Percentiles rank a stretch among this genome's conserved stretches.
Conservation (phyloP, 805 yeast genomes). For the Schizosaccharomyces lindneri region DNA sequence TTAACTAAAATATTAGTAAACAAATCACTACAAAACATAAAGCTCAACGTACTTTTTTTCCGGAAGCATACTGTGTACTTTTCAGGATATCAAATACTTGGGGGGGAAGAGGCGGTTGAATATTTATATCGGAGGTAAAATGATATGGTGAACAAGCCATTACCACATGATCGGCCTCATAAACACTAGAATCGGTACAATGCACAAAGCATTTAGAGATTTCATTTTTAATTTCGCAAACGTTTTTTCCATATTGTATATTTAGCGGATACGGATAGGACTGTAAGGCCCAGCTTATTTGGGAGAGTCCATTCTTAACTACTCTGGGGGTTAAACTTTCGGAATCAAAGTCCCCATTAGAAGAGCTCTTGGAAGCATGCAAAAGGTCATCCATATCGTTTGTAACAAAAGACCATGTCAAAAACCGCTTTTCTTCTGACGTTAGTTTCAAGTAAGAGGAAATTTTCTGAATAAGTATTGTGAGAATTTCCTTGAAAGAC, state of each 20-base stretch:
- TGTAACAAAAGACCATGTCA: neutral
- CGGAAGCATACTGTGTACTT: neutral
- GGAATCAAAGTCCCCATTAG: neutral
- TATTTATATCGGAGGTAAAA: neutral
- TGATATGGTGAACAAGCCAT: neutral
- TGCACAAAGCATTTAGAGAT: neutral
- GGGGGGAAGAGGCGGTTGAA: neutral
- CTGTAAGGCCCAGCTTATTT: neutral
- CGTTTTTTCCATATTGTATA: neutral
- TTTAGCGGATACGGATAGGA: neutral
- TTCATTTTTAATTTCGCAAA: neutral
- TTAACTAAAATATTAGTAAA: neutral
- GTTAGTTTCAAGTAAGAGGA: neutral
- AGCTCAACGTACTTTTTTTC: neutral
- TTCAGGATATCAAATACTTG: neutral
- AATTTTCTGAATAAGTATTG: neutral
- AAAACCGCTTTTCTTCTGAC: neutral
- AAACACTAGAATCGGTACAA: neutral
- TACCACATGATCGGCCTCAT: neutral
- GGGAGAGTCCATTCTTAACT: neutral
- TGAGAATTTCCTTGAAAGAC: neutral
- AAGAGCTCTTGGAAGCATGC: neutral
- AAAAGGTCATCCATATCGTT: neutral
- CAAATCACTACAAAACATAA: too few species aligned
- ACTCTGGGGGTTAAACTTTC: neutral